phyloP scores from a whole-genome alignment of 306 rosid genomes.

The Glycine soja region DNA sequence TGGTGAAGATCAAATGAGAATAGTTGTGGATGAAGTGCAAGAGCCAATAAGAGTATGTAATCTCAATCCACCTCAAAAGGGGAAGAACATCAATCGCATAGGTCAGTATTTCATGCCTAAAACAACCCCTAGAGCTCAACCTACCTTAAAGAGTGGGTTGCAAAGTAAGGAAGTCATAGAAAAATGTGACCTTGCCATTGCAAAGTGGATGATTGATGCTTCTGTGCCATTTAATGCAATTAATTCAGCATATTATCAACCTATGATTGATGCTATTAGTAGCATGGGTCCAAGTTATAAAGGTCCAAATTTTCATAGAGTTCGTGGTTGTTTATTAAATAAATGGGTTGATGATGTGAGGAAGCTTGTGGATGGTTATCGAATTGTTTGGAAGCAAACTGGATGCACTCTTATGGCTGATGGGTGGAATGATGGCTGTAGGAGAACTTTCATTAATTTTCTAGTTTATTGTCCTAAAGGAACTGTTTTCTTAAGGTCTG shows the following conservation, averaged over 20 bases:
- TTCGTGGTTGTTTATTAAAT: background rate
- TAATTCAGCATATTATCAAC: slow-evolving; percentile 24
- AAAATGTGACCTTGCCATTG: background rate
- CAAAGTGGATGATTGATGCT: slow-evolving; percentile 37
- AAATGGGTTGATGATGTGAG: background rate
- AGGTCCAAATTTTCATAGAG: background rate
- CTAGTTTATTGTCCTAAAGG: background rate
- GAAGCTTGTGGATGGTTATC: background rate
- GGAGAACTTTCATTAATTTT: background rate
- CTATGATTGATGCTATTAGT: slow-evolving; percentile 3
- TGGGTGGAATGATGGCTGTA: background rate
- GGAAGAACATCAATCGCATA: background rate
- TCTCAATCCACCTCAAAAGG: background rate
- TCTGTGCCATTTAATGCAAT: slow-evolving; percentile 3
- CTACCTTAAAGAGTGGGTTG: background rate
- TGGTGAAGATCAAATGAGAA: background rate
- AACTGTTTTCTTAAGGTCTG: background rate
- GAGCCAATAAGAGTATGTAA: background rate
- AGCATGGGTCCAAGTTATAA: background rate
- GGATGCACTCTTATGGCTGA: background rate
- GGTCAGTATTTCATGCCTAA: background rate
- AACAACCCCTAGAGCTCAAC: background rate
- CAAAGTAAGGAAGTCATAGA: background rate
- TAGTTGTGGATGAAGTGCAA: background rate
- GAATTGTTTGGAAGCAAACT: background rate